phyloP scores from a whole-genome alignment of 441 rosid genomes.

The Adansonia rubrostipa region DNA sequence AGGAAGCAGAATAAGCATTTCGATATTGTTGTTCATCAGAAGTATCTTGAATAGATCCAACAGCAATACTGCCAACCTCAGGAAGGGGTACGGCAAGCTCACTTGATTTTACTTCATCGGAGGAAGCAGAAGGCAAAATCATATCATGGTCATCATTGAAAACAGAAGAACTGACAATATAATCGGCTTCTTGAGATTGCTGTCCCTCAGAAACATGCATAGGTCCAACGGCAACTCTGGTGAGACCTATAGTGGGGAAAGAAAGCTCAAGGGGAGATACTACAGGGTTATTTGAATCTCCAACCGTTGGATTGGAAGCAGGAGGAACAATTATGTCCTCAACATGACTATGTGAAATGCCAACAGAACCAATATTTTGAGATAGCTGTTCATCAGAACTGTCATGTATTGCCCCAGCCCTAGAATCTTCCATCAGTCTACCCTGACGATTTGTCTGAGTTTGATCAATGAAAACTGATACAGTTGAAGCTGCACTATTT shows the following conservation, averaged over 20 bases:
- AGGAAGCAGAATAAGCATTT: constrained; percentile 3
- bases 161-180: not conserved
- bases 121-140: constrained; percentile 6
- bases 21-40: not conserved
- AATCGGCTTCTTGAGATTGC: not conserved
- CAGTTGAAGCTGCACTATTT: constrained; percentile 35
- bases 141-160: not conserved
- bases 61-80: not conserved
- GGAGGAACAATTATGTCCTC: constrained; percentile 41
- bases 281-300: constrained; percentile 22
- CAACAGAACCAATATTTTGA: constrained; percentile 34
- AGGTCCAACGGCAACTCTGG: not conserved
- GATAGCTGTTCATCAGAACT: constrained; percentile 29
- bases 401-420: constrained; percentile 28
- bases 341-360: constrained; percentile 31
- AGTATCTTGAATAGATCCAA: not conserved
- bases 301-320: constrained; percentile 38
- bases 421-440: constrained; percentile 38
- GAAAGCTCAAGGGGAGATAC: constrained; percentile 28
- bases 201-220: constrained; percentile 9
- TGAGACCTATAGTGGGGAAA: constrained; percentile 23
- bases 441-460: constrained; percentile 31
- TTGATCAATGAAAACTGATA: constrained; percentile 26
- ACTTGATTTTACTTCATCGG: constrained; percentile 13
- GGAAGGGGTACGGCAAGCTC: constrained; percentile 18